phyloP scores from a whole-genome alignment of 2,329 filamentous ascomycete genomes.

The Ophiostoma piceae region DNA sequence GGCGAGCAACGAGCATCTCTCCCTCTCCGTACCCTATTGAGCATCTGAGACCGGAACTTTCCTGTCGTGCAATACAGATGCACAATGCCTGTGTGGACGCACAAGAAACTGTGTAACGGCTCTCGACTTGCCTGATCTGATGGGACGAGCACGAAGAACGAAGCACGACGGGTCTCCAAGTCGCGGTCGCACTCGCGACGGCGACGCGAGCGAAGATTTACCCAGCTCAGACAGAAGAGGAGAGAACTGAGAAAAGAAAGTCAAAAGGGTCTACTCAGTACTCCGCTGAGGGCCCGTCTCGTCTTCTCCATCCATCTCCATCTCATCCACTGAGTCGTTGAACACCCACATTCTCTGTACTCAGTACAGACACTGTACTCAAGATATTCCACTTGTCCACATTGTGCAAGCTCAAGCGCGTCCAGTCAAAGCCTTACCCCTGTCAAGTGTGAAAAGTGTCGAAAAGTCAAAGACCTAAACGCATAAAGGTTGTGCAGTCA shows the following conservation, averaged over 20 bases:
- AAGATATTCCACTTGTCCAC: background rate
- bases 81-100: constrained; percentile 5
- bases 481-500: background rate
- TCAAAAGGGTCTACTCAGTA: background rate
- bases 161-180: background rate
- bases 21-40: no score
- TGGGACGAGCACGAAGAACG: background rate
- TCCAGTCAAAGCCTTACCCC: background rate
- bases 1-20: background rate
- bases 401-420: constrained; percentile 2
- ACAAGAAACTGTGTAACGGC: background rate
- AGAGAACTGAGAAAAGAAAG: background rate
- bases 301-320: background rate
- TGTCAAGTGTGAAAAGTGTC: background rate
- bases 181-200: background rate
- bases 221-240: constrained; percentile 6
- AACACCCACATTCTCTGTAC: background rate
- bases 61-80: background rate
- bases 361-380: background rate
- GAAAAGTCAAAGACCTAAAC: background rate
- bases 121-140: background rate
- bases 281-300: background rate
- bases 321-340: background rate
- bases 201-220: background rate
- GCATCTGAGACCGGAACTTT: background rate